Percentiles rank a stretch among this genome's conserved stretches.
Conservation (phyloP, 129 eudicot species). For the Flaveria linearis region DNA sequence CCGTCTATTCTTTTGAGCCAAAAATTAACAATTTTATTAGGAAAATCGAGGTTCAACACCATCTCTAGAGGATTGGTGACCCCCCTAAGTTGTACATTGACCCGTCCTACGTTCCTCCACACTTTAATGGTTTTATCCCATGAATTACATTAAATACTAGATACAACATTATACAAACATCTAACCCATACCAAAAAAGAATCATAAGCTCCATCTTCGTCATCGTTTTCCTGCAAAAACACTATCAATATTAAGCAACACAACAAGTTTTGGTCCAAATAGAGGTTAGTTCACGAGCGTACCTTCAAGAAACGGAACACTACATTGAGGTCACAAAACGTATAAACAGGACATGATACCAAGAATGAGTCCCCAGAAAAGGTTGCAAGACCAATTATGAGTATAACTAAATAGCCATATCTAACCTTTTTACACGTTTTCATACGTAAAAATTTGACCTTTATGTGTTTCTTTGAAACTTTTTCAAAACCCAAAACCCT, state of each 20-base stretch:
- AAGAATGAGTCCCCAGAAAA: slow-evolving; percentile 39
- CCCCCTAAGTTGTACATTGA: not conserved
- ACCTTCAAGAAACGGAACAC: slow-evolving; percentile 33
- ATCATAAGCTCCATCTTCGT: slow-evolving; percentile 21
- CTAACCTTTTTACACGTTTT: too few relatives aligned
- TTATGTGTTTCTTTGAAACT: too few relatives aligned
- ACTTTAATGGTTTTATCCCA: not conserved
- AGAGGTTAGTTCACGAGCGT: slow-evolving; percentile 9
- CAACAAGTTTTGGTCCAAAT: slow-evolving; percentile 14
- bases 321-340: slow-evolving; percentile 35
- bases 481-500: too few relatives aligned
- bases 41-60: not conserved
- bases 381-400: slow-evolving; percentile 11
- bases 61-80: not conserved
- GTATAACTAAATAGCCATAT: too few relatives aligned
- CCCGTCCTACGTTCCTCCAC: not conserved
- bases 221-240: slow-evolving; percentile 36
- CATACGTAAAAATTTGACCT: too few relatives aligned
- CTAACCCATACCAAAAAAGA: slow-evolving; percentile 33
- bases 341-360: slow-evolving; percentile 31
- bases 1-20: too few relatives aligned
- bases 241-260: slow-evolving; percentile 23
- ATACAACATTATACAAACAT: slow-evolving; percentile 47
- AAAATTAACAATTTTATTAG: not conserved
- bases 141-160: slow-evolving; percentile 23